phyloP scores from a whole-genome alignment of 306 rosid genomes.

The Morella rubra region DNA sequence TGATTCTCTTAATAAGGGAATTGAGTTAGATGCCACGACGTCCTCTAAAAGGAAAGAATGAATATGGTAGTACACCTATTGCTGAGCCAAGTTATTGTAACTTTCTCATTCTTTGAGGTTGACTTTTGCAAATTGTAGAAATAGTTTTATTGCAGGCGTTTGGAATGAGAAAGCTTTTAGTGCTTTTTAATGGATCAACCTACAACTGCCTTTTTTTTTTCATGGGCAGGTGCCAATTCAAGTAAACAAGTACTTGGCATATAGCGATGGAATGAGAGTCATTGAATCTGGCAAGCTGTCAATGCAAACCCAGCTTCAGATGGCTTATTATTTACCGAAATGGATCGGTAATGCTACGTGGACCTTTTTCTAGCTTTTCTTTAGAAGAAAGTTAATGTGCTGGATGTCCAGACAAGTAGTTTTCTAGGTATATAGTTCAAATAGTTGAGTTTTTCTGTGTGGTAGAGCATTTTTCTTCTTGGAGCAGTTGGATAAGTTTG shows the following conservation, averaged over 20 bases:
- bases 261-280: conserved; percentile 92
- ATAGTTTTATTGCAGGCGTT: neutral
- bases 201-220: neutral
- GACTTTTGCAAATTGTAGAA: neutral
- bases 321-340: conserved; percentile 73
- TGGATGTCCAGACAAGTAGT: neutral
- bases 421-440: neutral
- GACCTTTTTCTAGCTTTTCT: neutral
- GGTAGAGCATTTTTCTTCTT: neutral
- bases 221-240: conserved; percentile 84
- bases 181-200: neutral
- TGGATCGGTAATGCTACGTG: conserved; percentile 64
- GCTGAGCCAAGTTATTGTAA: neutral
- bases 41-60: neutral
- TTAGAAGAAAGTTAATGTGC: neutral
- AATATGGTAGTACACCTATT: neutral
- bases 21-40: neutral
- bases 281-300: conserved; percentile 80
- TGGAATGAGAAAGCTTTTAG: neutral
- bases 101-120: neutral
- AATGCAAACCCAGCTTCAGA: conserved; percentile 60
- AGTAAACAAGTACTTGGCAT: conserved; percentile 86
- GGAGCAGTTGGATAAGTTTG: neutral
- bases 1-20: neutral
- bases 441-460: neutral